Conservation (phyloP, 805 yeast genomes). For the Yueomyces sp. region DNA sequence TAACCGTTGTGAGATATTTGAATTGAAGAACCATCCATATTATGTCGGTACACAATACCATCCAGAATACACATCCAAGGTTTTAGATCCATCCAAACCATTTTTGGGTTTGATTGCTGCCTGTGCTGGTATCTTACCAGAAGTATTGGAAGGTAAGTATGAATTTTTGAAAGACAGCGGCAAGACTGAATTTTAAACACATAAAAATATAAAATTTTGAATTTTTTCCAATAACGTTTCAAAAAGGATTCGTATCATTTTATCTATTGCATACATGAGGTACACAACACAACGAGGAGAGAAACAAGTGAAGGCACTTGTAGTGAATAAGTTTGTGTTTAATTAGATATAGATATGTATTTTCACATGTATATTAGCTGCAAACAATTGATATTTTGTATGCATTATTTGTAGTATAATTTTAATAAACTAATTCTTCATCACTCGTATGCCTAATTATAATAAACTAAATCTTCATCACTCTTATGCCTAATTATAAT, state of each 20-base stretch:
- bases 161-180: slow-evolving; percentile 2
- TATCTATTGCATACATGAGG: too few species aligned
- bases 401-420: too few species aligned
- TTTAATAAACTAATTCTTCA: too few species aligned
- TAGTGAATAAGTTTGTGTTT: too few species aligned
- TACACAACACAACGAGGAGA: too few species aligned
- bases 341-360: background rate
- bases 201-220: too few species aligned
- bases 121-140: slow-evolving; percentile 67
- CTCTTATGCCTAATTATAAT: too few species aligned
- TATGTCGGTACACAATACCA: slow-evolving; percentile 95
- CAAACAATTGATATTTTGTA: background rate
- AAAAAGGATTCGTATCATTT: too few species aligned
- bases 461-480: too few species aligned
- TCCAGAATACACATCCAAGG: slow-evolving; percentile 95
- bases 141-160: slow-evolving; percentile 34
- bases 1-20: slow-evolving; percentile 88
- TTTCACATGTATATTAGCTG: background rate
- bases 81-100: slow-evolving; percentile 91
- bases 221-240: too few species aligned
- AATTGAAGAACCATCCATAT: slow-evolving; percentile 76
- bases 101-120: slow-evolving; percentile 95
- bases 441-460: too few species aligned
- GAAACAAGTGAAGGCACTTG: too few species aligned
- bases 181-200: background rate